phyloP scores from a whole-genome alignment of 1,139 yeast genomes.

The Suhomyces ambrosiae region DNA sequence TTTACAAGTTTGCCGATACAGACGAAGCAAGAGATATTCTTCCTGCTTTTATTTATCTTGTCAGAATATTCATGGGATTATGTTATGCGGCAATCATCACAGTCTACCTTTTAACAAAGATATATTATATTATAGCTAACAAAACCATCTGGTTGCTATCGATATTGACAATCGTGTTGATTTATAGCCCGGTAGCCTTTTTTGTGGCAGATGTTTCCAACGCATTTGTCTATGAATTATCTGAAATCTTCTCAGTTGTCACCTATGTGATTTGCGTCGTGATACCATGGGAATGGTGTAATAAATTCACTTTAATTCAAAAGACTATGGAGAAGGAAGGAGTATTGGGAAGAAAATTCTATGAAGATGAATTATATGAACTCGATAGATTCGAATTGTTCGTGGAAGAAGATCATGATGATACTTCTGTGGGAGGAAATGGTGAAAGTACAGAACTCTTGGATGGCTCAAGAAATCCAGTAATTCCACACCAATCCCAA shows the following conservation, averaged over 20 bases:
- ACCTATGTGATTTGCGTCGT: constrained; percentile 75
- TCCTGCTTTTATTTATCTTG: constrained; percentile 78
- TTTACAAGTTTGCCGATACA: constrained; percentile 37
- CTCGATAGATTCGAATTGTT: constrained; percentile 47
- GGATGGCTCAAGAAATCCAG: neutral
- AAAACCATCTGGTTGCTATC: constrained; percentile 57
- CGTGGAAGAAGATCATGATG: constrained; percentile 26
- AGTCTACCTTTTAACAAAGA: constrained; percentile 58
- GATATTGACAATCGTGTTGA: constrained; percentile 56
- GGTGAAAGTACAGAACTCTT: constrained; percentile 3
- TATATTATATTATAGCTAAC: constrained; percentile 55
- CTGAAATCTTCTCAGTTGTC: constrained; percentile 72
- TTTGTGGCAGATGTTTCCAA: constrained; percentile 79
- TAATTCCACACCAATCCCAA: neutral
- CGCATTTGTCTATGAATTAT: constrained; percentile 68
- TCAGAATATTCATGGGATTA: constrained; percentile 73
- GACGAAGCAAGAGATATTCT: constrained; percentile 59
- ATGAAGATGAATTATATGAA: constrained; percentile 64
- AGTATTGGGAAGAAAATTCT: constrained; percentile 74
- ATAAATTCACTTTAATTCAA: constrained; percentile 62
- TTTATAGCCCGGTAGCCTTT: constrained; percentile 68
- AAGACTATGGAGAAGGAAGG: constrained; percentile 75
- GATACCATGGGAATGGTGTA: constrained; percentile 89
- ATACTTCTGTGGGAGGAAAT: constrained; percentile 10
- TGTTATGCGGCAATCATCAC: constrained; percentile 70